Percentiles rank a stretch among this genome's conserved stretches.
These are phyloP conservation scores for Murraya paniculata DNA, from an alignment of 345 rosid species.

Conservation along the genomic window DNA sequence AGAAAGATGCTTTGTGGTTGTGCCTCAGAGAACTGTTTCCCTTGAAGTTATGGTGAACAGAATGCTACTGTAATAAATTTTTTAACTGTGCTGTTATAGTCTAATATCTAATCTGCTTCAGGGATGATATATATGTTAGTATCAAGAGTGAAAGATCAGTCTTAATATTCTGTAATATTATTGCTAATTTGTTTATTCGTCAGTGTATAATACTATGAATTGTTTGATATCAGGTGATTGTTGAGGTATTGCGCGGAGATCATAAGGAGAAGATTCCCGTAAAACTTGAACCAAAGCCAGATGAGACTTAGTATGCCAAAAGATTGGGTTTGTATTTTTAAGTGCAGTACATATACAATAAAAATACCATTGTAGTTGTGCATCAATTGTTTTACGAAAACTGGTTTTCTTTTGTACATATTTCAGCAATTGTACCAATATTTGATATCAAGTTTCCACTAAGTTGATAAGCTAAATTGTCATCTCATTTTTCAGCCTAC, in stretches of 20 bases:
- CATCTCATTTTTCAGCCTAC: too few relatives aligned
- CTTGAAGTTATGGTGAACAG: neutral
- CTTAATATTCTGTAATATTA: neutral
- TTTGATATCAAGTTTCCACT: neutral
- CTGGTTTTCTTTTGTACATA: constrained; percentile 31
- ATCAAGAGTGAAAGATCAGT: neutral
- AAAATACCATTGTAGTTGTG: constrained; percentile 26
- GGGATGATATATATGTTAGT: neutral
- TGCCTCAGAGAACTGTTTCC: neutral
- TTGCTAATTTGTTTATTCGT: neutral
- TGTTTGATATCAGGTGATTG: constrained; percentile 48
- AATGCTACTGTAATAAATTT: neutral
- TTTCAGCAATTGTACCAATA: constrained; percentile 2
- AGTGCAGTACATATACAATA: constrained; percentile 11
- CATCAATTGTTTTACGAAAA: constrained; percentile 11
- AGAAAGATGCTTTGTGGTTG: neutral
- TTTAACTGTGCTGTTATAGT: neutral
- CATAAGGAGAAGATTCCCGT: constrained; percentile 91
- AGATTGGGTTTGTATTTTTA: constrained; percentile 17
- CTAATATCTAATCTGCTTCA: neutral
- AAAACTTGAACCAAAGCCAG: constrained; percentile 78
- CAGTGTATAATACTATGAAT: neutral
- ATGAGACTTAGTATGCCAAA: constrained; percentile 48
- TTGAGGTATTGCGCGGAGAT: constrained; percentile 91
- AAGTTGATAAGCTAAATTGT: neutral